Evolutionary conservation across 2,329 filamentous ascomycete species (phyloP).

Genomic region (Aspergillus aculeatus): DNA sequence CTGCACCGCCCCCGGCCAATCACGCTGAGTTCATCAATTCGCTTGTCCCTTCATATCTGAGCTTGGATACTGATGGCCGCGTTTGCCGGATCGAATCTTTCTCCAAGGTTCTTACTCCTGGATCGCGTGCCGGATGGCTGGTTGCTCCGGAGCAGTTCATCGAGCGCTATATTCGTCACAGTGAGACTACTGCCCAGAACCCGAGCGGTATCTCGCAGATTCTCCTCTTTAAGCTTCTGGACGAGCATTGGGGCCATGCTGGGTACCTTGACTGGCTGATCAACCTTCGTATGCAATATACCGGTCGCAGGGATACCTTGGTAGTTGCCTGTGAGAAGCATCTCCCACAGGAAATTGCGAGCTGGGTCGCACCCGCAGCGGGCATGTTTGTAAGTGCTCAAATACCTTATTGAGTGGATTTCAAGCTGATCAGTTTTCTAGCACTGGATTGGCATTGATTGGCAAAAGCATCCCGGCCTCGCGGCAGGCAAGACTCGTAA

Average conservation of each 20-base stretch:
- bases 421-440: constrained; percentile 16
- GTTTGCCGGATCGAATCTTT: constrained; percentile 91
- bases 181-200: constrained; percentile 80
- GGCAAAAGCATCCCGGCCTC: constrained; percentile 45
- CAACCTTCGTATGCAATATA: constrained; percentile 77
- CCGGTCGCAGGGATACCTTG: constrained; percentile 71
- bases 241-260: constrained; percentile 89
- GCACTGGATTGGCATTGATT: constrained; percentile 51
- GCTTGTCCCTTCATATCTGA: constrained; percentile 73
- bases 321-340: constrained; percentile 76
- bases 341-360: constrained; percentile 70
- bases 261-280: constrained; percentile 91
- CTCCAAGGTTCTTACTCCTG: constrained; percentile 85
- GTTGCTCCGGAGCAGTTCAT: constrained; percentile 82
- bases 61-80: constrained; percentile 80
- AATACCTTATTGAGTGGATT: background rate
- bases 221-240: constrained; percentile 81
- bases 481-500: constrained; percentile 39
- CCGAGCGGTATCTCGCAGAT: constrained; percentile 83
- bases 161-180: constrained; percentile 77
- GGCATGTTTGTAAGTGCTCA: constrained; percentile 84
- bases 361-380: constrained; percentile 75
- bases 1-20: constrained; percentile 56
- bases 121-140: constrained; percentile 81
- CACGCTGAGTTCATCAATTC: constrained; percentile 71